phyloP scores from a whole-genome alignment of 164 flowering plant species.

The Piper betle region DNA sequence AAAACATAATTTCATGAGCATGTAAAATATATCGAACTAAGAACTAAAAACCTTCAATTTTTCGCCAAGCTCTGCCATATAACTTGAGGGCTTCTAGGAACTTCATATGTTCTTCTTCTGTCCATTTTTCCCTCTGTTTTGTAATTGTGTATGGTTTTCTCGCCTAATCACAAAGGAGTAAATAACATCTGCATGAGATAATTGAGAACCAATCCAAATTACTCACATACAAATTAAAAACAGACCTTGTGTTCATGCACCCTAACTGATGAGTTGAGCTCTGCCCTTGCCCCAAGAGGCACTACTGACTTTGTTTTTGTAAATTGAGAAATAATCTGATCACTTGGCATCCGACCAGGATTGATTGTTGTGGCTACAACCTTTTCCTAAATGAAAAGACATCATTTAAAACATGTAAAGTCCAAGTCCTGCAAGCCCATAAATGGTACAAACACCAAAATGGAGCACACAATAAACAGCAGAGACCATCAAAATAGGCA shows the following conservation, averaged over 20 bases:
- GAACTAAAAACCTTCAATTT: constrained; percentile 37
- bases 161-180: constrained; percentile 13
- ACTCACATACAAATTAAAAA: neutral
- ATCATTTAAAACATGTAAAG: neutral
- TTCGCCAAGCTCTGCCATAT: constrained; percentile 56
- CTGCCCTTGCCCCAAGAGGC: constrained; percentile 10
- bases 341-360: constrained; percentile 4
- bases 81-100: constrained; percentile 52
- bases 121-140: constrained; percentile 58
- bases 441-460: neutral
- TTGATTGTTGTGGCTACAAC: constrained; percentile 4
- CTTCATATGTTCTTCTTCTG: constrained; percentile 54
- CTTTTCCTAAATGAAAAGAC: constrained; percentile 7
- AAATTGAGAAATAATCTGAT: constrained; percentile 6
- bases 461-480: neutral
- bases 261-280: constrained; percentile 16
- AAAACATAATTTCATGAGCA: no score
- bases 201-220: neutral
- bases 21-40: neutral
- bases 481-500: no score
- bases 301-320: constrained; percentile 7
- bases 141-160: constrained; percentile 58
- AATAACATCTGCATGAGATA: neutral
- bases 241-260: constrained; percentile 33
- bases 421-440: neutral